Evolutionary conservation across 768 basidiomycete genomes (phyloP).

Genomic region (Suillus subluteus): DNA sequence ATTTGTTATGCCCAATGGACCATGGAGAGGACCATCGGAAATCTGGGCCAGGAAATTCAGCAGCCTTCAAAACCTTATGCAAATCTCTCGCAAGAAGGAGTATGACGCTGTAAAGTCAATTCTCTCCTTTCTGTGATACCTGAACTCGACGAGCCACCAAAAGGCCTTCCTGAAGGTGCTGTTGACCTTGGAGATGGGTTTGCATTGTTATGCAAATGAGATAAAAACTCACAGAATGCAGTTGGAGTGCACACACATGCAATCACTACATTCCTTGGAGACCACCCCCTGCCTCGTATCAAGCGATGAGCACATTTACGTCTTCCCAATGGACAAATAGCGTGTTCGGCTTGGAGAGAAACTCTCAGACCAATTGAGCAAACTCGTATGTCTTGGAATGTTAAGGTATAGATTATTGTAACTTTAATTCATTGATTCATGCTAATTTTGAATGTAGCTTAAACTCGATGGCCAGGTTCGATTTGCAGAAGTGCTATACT

Average conservation of each 20-base stretch:
- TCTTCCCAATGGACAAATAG: slow-evolving; percentile 29
- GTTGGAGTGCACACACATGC: background rate
- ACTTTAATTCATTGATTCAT: background rate
- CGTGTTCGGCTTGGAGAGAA: slow-evolving; percentile 4
- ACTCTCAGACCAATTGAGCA: background rate
- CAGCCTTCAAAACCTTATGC: slow-evolving; percentile 28
- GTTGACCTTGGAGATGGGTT: slow-evolving; percentile 27
- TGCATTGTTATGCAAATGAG: slow-evolving; percentile 18
- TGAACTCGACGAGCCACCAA: slow-evolving; percentile 3
- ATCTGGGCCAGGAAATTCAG: slow-evolving; percentile 26
- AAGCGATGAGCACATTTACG: slow-evolving; percentile 24
- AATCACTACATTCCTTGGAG: background rate
- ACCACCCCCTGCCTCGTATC: background rate
- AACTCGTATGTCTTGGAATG: slow-evolving; percentile 9
- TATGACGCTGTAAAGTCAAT: slow-evolving; percentile 22
- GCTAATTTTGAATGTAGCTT: background rate
- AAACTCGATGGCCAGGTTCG: background rate
- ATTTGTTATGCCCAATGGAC: slow-evolving; percentile 30
- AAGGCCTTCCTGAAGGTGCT: slow-evolving; percentile 7
- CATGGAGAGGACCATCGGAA: slow-evolving; percentile 21
- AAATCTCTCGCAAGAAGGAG: slow-evolving; percentile 26
- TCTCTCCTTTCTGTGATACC: slow-evolving; percentile 15
- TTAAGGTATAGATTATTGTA: slow-evolving; percentile 20
- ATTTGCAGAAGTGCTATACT: slow-evolving; percentile 10
- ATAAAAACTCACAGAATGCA: background rate